Conservation (phyloP, 768 basidiomycete genomes). For the Termitomyces sp. region DNA sequence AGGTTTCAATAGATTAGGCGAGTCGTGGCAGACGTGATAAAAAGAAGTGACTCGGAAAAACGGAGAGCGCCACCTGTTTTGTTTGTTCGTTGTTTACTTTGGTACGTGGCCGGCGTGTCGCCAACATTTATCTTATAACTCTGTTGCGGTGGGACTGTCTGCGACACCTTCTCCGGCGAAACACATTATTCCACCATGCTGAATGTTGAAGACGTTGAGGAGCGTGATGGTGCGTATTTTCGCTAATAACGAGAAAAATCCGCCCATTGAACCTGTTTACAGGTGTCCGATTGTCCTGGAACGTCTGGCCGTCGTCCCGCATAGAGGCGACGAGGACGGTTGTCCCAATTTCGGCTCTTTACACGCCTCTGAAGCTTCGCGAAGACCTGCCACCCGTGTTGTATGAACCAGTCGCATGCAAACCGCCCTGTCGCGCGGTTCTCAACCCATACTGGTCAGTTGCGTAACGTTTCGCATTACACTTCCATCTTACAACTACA, state of each 20-base stretch:
- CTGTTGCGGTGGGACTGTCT: conserved; percentile 27
- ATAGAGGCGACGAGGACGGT: conserved; percentile 98
- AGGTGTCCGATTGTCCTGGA: conserved; percentile 98
- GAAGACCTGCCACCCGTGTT: conserved; percentile 94
- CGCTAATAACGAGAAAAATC: neutral
- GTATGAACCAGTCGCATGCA: conserved; percentile 98
- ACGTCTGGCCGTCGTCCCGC: conserved; percentile 96
- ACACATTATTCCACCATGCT: conserved; percentile 41
- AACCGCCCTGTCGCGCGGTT: conserved; percentile 94
- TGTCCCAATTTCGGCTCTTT: conserved; percentile 96
- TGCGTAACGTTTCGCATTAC: neutral
- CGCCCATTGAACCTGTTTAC: conserved; percentile 1
- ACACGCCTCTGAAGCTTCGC: conserved; percentile 90
- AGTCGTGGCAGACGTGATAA: neutral
- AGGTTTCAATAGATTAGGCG: neutral
- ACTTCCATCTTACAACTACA: neutral
- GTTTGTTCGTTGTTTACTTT: conserved; percentile 27
- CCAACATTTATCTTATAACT: conserved; percentile 14
- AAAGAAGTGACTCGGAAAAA: neutral
- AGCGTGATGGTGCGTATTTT: conserved; percentile 76
- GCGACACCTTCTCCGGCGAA: conserved; percentile 34
- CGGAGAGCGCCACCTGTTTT: conserved; percentile 17
- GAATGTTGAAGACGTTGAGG: conserved; percentile 96
- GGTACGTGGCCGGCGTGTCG: conserved; percentile 26
- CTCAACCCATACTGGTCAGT: conserved; percentile 94